These are phyloP conservation scores for Sphaerostilbella broomeana DNA, from an alignment of 2,329 filamentous ascomycete species.

Conservation along the genomic window DNA sequence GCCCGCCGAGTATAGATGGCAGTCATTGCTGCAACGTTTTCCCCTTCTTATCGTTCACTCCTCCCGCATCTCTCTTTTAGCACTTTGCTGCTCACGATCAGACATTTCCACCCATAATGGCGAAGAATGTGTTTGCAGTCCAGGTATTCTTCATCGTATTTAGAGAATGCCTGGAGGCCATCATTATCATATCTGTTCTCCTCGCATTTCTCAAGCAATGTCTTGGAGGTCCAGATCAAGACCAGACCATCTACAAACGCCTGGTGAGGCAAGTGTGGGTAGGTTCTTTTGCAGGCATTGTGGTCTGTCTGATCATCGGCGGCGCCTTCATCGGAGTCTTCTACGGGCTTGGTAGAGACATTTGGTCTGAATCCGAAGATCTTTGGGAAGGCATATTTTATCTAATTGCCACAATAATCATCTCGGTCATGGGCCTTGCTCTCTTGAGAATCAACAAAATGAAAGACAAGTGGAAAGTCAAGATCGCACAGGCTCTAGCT, in stretches of 20 bases:
- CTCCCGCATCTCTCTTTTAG: no score
- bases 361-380: constrained; percentile 57
- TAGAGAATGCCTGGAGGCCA: constrained; percentile 69
- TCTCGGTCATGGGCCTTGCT: constrained; percentile 65
- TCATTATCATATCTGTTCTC: constrained; percentile 72
- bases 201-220: constrained; percentile 74
- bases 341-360: constrained; percentile 57
- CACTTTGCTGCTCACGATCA: neutral
- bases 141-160: constrained; percentile 82
- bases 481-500: constrained; percentile 57
- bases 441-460: constrained; percentile 70
- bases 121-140: constrained; percentile 62
- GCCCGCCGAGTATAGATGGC: no score
- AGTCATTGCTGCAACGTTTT: no score
- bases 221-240: constrained; percentile 52
- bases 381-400: constrained; percentile 69
- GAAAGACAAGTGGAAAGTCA: constrained; percentile 70
- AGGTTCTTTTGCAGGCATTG: constrained; percentile 51
- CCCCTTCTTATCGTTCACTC: no score
- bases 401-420: constrained; percentile 62
- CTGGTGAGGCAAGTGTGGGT: constrained; percentile 52
- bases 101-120: constrained; percentile 31
- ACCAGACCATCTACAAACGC: constrained; percentile 27
- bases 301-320: constrained; percentile 56
- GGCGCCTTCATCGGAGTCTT: constrained; percentile 61